Percentiles rank a stretch among this genome's conserved stretches.
phyloP scores from a whole-genome alignment of 371 early-diverging fungal genomes.

The Fennellomyces sp. region DNA sequence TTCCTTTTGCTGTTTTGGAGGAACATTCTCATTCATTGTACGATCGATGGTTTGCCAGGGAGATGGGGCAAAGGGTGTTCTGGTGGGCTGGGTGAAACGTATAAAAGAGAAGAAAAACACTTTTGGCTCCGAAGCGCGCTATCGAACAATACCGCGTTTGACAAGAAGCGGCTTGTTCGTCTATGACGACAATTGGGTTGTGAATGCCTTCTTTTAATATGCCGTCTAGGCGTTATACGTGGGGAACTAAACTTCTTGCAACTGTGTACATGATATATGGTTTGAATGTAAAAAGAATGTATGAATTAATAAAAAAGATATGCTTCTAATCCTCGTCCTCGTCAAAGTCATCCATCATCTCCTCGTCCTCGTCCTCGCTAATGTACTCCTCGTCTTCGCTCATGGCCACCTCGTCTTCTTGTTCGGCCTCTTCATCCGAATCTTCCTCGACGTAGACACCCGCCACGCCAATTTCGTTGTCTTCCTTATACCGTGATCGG shows the following conservation, averaged over 20 bases:
- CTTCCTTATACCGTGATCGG: conserved; percentile 44
- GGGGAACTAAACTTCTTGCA: neutral
- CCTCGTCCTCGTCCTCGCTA: conserved; percentile 5
- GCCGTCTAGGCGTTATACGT: neutral
- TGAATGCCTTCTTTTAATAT: too few relatives aligned
- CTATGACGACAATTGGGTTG: too few relatives aligned
- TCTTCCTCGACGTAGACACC: conserved; percentile 64
- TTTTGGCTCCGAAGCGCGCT: neutral
- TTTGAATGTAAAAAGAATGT: conserved; percentile 6
- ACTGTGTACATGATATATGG: neutral
- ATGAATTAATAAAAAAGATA: neutral
- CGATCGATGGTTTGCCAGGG: neutral
- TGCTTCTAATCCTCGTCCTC: neutral
- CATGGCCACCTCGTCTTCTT: conserved; percentile 3
- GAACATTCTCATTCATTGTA: neutral
- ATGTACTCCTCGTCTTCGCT: conserved; percentile 8
- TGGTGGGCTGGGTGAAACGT: neutral
- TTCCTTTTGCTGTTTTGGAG: neutral
- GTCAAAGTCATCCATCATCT: conserved; percentile 3
- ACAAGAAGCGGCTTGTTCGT: too few relatives aligned
- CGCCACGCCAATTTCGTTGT: neutral
- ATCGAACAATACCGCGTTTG: neutral
- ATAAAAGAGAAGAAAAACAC: neutral
- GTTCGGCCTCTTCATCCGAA: conserved; percentile 57
- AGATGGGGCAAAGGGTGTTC: neutral